Conservation (phyloP, 1,284 basidiomycete species). For the Irpex lacteus region DNA sequence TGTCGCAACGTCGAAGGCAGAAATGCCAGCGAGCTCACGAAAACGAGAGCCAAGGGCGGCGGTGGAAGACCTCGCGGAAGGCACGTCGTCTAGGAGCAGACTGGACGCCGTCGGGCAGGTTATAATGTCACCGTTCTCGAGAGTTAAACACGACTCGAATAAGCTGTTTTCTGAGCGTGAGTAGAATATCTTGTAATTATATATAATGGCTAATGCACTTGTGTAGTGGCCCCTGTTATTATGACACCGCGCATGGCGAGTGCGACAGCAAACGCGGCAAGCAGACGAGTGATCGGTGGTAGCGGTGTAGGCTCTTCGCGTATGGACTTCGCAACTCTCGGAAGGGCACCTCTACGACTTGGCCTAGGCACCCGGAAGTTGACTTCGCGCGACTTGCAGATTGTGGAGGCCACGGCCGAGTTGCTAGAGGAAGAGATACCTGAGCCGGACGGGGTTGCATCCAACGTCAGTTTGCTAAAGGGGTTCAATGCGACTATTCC, state of each 20-base stretch:
- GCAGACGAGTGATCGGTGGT: conserved; percentile 41
- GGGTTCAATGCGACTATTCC: conserved; percentile 94
- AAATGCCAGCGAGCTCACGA: conserved; percentile 25
- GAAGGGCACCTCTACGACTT: conserved; percentile 68
- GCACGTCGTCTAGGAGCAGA: conserved; percentile 32
- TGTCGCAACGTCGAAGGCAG: neutral
- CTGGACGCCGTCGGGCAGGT: conserved; percentile 64
- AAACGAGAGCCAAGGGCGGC: conserved; percentile 32
- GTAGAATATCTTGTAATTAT: too few relatives aligned
- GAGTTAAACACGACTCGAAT: conserved; percentile 65
- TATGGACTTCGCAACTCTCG: conserved; percentile 70
- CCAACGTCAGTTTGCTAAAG: conserved; percentile 72
- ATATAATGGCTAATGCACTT: neutral
- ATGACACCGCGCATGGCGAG: conserved; percentile 86
- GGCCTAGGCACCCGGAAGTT: conserved; percentile 62
- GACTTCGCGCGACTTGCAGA: conserved; percentile 80
- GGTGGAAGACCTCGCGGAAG: conserved; percentile 33
- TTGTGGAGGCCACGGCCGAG: conserved; percentile 79
- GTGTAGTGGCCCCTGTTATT: conserved; percentile 81
- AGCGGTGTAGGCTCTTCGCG: conserved; percentile 35
- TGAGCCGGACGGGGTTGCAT: conserved; percentile 56
- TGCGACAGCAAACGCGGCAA: conserved; percentile 59
- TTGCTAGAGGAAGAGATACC: conserved; percentile 73
- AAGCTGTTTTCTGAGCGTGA: conserved; percentile 70
- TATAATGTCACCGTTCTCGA: conserved; percentile 60